Evolutionary conservation across 139 green algal species (phyloP), one percentile per base, ranked within the genome.

Genomic region (Picochlorum sp.): DNA sequence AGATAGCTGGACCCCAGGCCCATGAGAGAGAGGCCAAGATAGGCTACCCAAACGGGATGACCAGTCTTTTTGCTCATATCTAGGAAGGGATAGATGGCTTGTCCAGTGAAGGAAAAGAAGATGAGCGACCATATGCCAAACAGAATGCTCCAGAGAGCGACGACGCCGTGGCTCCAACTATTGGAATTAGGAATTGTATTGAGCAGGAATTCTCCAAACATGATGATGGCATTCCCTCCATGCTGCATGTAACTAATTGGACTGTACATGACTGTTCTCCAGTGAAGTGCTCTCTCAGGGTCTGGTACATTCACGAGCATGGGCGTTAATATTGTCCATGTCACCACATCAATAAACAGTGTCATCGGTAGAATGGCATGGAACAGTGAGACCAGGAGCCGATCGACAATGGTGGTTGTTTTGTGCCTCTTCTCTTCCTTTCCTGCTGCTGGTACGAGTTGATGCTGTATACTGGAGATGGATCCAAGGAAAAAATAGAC

Each of bases 11-110:
- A 20, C 2, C n/a, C n/a, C 16, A n/a, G 45, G 0, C 62, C 23
- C n/a, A 30, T 10, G 20, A 34, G 18, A 58, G 18, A 57, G 21
- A 69, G 14, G 16, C 15, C 62, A 24, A 63, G 20, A 24, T 69
- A 69, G 13, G n/a, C 37, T 21, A 51, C 11, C 37, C 44, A 45
- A 13, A 55, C 50, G 16, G 49, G 38, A 20, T 54, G 47, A 26
- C 47, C 47, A 54, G 34, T 41, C 34, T 41, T 41, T 18, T 59
- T 57, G 16, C 34, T 16, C 14, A 16, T 18, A 10, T 70, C 45
- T 20, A 70, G 18, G 26, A 70, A 70, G 24, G 63, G 63, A 11
- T 70, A 70, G 9, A 70, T 59, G 15, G 14, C 45, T 20, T 28
- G 50, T 45, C 50, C 50, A 7, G 50, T 70, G 4, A 28, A 34